phyloP scores from a whole-genome alignment of 164 flowering plant species.

The Macadamia tetraphylla region DNA sequence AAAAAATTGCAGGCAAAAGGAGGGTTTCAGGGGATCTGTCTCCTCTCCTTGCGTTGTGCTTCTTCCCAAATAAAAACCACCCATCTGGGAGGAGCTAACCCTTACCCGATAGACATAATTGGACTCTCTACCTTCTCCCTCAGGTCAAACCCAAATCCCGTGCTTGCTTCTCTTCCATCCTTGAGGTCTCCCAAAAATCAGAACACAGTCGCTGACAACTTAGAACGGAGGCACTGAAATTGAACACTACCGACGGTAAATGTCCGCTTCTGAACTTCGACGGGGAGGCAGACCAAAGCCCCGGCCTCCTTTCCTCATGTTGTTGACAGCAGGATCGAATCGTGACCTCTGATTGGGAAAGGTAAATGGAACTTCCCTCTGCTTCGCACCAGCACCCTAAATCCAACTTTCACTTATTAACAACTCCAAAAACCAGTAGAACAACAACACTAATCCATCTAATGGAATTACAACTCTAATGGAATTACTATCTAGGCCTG shows the following conservation, averaged over 20 bases:
- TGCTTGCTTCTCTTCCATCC: too few species aligned
- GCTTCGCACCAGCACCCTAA: constrained; percentile 16
- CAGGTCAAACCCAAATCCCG: too few species aligned
- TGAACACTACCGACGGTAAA: constrained; percentile 31
- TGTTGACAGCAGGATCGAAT: constrained; percentile 26
- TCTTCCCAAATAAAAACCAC: too few species aligned
- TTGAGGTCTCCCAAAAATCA: too few species aligned
- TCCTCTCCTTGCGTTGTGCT: too few species aligned
- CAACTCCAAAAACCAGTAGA: background rate
- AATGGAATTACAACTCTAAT: constrained; percentile 30
- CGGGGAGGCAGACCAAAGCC: constrained; percentile 62
- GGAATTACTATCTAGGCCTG: constrained; percentile 43
- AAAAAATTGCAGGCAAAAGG: too few species aligned
- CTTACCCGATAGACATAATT: too few species aligned
- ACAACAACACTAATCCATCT: constrained; percentile 42
- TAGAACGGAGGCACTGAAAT: too few species aligned
- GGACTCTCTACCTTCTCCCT: too few species aligned
- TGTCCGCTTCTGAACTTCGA: constrained; percentile 64
- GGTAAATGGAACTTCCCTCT: constrained; percentile 22
- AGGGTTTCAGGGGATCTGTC: too few species aligned
- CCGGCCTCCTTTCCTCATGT: constrained; percentile 25
- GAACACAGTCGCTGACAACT: too few species aligned
- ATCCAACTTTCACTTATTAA: background rate
- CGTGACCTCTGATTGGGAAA: constrained; percentile 24
- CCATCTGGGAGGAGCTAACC: too few species aligned